These are phyloP conservation scores for Hortaea werneckii DNA, from an alignment of 2,329 filamentous ascomycete genomes.

Conservation along the genomic window DNA sequence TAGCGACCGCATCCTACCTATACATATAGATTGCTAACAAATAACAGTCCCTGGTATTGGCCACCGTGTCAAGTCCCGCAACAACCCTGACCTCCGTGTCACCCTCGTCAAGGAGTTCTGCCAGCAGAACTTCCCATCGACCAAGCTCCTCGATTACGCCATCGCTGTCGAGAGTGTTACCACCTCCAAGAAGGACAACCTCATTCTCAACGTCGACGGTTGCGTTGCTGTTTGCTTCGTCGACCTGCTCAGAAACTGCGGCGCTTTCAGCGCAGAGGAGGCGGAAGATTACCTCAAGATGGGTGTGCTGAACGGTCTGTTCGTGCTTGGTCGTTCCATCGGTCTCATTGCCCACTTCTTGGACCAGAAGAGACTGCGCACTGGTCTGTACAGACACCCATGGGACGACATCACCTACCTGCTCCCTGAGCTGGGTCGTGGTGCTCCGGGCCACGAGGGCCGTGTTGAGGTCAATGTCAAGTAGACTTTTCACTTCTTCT, in stretches of 20 bases:
- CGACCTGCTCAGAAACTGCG: constrained; percentile 92
- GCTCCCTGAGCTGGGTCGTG: constrained; percentile 64
- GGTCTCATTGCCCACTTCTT: constrained; percentile 99
- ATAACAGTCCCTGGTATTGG: constrained; percentile 78
- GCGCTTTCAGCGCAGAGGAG: constrained; percentile 91
- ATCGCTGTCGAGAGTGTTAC: constrained; percentile 96
- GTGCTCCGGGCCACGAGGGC: constrained; percentile 65
- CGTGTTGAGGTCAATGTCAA: constrained; percentile 82
- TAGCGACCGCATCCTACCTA: neutral
- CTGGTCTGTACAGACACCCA: constrained; percentile 92
- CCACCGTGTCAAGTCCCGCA: constrained; percentile 98
- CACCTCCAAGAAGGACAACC: constrained; percentile 99
- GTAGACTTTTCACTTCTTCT: constrained; percentile 6
- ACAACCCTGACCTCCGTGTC: constrained; percentile 99
- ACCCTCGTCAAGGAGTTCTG: constrained; percentile 99
- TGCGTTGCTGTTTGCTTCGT: constrained; percentile 99
- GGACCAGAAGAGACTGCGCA: constrained; percentile 98
- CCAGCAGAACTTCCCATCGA: constrained; percentile 90
- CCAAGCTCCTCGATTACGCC: constrained; percentile 98
- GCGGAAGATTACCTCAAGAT: constrained; percentile 98
- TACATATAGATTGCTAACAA: constrained; percentile 19
- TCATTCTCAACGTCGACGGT: constrained; percentile 98
- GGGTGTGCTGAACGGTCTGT: constrained; percentile 98
- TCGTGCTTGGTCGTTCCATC: constrained; percentile 92
- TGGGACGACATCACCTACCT: constrained; percentile 98